Percentiles rank a stretch among this genome's conserved stretches.
Conservation (phyloP, 768 basidiomycete species). For the Pseudohyphozyma bogoriensis region DNA sequence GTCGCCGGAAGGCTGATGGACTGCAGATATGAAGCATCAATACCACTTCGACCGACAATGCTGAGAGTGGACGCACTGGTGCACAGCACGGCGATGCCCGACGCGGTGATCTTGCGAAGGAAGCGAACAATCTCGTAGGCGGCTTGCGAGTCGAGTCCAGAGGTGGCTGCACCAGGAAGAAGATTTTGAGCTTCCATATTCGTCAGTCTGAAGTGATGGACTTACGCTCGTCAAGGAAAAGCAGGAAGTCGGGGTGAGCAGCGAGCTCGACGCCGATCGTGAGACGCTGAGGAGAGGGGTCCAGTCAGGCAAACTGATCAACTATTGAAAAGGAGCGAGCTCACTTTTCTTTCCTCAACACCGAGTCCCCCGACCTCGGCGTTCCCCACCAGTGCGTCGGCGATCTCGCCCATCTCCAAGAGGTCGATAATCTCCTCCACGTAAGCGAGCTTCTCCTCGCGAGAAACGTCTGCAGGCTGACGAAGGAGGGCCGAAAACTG, state of each 20-base stretch:
- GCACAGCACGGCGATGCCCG: conserved; percentile 83
- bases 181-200: background rate
- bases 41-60: conserved; percentile 39
- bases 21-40: background rate
- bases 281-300: too few relatives aligned
- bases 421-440: conserved; percentile 41
- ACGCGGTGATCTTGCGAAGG: conserved; percentile 61
- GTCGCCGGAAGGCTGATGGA: conserved; percentile 14
- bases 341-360: conserved; percentile 41
- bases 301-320: too few relatives aligned
- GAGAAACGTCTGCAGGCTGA: conserved; percentile 37
- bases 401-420: conserved; percentile 42
- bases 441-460: conserved; percentile 39
- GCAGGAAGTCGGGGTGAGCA: conserved; percentile 67
- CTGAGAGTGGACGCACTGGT: conserved; percentile 40
- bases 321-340: too few relatives aligned
- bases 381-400: conserved; percentile 43
- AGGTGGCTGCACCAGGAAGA: conserved; percentile 43
- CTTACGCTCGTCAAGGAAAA: conserved; percentile 69
- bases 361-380: conserved; percentile 39
- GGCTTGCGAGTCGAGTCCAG: conserved; percentile 43
- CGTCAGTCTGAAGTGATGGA: background rate
- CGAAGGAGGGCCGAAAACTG: conserved; percentile 40
- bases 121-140: conserved; percentile 45
- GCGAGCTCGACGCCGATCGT: conserved; percentile 84